These are phyloP conservation scores for Lumnitzera littorea DNA, from an alignment of 345 rosid genomes.

Conservation along the genomic window DNA sequence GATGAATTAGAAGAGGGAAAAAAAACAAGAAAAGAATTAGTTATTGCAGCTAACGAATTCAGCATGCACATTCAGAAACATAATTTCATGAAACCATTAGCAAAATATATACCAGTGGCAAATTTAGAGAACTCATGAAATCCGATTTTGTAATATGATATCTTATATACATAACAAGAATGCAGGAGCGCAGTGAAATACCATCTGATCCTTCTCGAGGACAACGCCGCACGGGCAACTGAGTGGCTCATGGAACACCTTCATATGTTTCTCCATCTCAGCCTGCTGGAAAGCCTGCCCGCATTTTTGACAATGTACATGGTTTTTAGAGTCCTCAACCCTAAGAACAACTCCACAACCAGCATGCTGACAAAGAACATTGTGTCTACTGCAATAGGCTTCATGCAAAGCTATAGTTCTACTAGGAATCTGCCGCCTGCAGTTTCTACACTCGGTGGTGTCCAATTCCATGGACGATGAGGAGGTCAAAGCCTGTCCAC, in stretches of 20 bases:
- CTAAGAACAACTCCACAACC: constrained; percentile 81
- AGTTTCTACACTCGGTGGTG: constrained; percentile 75
- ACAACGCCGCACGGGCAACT: constrained; percentile 72
- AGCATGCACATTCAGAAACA: not conserved
- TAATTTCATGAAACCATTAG: not conserved
- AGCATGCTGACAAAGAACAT: constrained; percentile 53
- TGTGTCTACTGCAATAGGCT: constrained; percentile 81
- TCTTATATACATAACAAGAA: not conserved
- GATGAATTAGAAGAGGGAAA: not conserved
- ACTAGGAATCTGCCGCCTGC: constrained; percentile 78
- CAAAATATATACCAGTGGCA: not conserved
- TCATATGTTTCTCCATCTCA: constrained; percentile 90
- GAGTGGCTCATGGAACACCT: constrained; percentile 82
- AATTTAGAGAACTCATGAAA: too few species aligned
- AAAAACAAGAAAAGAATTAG: not conserved
- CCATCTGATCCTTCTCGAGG: constrained; percentile 89
- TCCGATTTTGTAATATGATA: too few species aligned
- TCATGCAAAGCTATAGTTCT: constrained; percentile 79
- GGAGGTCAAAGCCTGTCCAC: constrained; percentile 46
- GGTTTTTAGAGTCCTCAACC: constrained; percentile 64
- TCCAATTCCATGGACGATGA: constrained; percentile 56
- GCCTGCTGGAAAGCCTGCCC: constrained; percentile 68
- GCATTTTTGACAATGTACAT: constrained; percentile 76
- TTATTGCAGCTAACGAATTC: too few species aligned
- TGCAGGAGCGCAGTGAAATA: constrained; percentile 15